phyloP scores from a whole-genome alignment of 495 filamentous ascomycete species.

The Elaphomyces granulatus region DNA sequence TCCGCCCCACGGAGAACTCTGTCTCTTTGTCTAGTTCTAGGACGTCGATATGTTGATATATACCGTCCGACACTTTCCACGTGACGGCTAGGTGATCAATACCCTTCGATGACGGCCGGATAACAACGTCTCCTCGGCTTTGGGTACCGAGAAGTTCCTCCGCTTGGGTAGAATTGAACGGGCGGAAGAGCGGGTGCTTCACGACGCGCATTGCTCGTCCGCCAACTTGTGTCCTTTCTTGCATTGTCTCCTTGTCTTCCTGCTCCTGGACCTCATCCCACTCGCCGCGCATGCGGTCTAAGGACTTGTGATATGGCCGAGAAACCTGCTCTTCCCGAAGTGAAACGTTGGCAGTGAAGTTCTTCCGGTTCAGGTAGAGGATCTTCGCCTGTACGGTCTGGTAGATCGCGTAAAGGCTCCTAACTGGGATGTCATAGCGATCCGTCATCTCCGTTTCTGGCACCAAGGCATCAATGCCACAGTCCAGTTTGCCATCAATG shows the following conservation, averaged over 20 bases:
- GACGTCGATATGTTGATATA: conserved; percentile 96
- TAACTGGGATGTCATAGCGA: conserved; percentile 41
- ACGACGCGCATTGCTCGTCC: conserved; percentile 83
- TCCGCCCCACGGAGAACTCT: conserved; percentile 79
- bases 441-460: conserved; percentile 57
- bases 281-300: conserved; percentile 57
- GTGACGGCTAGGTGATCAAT: conserved; percentile 90
- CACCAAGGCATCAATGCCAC: conserved; percentile 80
- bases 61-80: conserved; percentile 92
- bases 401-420: conserved; percentile 47
- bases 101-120: conserved; percentile 86
- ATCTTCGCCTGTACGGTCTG: conserved; percentile 85
- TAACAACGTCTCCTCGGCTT: conserved; percentile 76
- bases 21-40: conserved; percentile 93
- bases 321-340: conserved; percentile 66
- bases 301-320: conserved; percentile 46
- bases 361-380: conserved; percentile 66
- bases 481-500: conserved; percentile 83
- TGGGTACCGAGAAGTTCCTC: conserved; percentile 84
- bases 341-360: conserved; percentile 66
- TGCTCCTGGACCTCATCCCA: conserved; percentile 79
- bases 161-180: conserved; percentile 85
- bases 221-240: conserved; percentile 66
- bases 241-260: conserved; percentile 58
- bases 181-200: conserved; percentile 88